Base-by-base conservation (phyloP, 352 stramenopile species). In the Phytophthora foliorum region DNA sequence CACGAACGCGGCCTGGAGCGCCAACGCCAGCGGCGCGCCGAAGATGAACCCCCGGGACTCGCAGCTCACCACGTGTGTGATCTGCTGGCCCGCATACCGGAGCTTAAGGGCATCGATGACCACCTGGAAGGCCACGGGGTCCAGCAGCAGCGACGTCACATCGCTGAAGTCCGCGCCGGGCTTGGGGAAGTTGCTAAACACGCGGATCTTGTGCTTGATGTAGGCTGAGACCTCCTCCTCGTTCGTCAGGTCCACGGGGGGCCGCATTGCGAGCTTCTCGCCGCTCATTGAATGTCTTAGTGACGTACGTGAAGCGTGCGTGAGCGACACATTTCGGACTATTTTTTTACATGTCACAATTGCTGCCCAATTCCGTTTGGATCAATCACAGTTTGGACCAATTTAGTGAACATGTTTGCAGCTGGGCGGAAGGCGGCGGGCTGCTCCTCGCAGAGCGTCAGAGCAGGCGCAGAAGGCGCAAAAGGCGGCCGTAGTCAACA, bases 11-110 rank as follows among this genome's bases (percentile, higher is more conserved):
- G n/a, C n/a, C n/a, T 84, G 67, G 10, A 94, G 69, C 31, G 86
- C 88, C 13, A 95, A 68, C 17, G 88, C 88, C 48, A 95, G 62
- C 29, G 88, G 88, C 11, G 88, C 79, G 0, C 86, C 88, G 50
- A 95, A 95, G 74, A 95, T 93, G 58, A 95, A 93, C 4, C 88
- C 86, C 52, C 88, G 77, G 32, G 86, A 88, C 61, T 95, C 86
- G 57, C 75, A 89, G 67, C 88, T 94, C 25, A 92, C 88, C n/a
- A 95, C 64, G 72, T 95, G 86, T 7, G 88, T 91, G 79, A 95
- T 84, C 34, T 72, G 39, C 56, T 89, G 53, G 67, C 59, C 64
- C 14, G 57, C 73, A 57, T 94, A 95, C 9, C 88, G 81, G 29
- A 78, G 60, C 41, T 67, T 74, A 25, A 95, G 81, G n/a, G 86